phyloP scores from a whole-genome alignment of 352 stramenopile species.

The Pythium aquatile region DNA sequence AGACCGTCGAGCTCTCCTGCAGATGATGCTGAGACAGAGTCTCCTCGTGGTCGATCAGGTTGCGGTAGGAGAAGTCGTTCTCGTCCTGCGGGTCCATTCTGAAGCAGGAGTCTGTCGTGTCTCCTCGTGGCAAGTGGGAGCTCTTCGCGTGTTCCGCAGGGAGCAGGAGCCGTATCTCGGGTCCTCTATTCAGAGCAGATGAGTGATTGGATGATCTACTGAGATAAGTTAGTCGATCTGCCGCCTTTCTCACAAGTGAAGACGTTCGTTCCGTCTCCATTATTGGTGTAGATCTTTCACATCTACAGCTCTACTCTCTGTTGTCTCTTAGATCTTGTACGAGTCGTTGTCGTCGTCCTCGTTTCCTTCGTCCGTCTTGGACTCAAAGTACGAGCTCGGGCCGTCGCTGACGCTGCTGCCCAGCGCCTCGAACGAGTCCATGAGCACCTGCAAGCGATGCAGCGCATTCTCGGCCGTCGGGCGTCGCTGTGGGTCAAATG shows the following conservation, averaged over 20 bases:
- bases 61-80: slow-evolving; percentile 27
- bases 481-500: slow-evolving; percentile 41
- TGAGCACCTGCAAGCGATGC: slow-evolving; percentile 37
- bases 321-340: slow-evolving; percentile 14
- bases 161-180: too few species aligned
- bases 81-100: slow-evolving; percentile 11
- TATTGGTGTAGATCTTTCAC: too few species aligned
- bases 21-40: not conserved
- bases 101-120: too few species aligned
- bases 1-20: slow-evolving; percentile 12
- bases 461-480: slow-evolving; percentile 41
- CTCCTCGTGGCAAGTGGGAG: too few species aligned
- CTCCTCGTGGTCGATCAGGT: slow-evolving; percentile 27
- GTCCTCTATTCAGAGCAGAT: not conserved
- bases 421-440: slow-evolving; percentile 49
- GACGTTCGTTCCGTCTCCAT: not conserved
- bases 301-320: not conserved
- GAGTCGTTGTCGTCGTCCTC: slow-evolving; percentile 11
- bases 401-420: slow-evolving; percentile 37
- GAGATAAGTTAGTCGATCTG: not conserved
- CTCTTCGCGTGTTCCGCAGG: too few species aligned
- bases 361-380: slow-evolving; percentile 11
- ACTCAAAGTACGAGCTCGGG: slow-evolving; percentile 15
- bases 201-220: not conserved
- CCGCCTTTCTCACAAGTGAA: not conserved